Percentiles rank a stretch among this genome's conserved stretches.
phyloP scores from a whole-genome alignment of 108 stramenopile genomes.

The Schizochytrium sp. region DNA sequence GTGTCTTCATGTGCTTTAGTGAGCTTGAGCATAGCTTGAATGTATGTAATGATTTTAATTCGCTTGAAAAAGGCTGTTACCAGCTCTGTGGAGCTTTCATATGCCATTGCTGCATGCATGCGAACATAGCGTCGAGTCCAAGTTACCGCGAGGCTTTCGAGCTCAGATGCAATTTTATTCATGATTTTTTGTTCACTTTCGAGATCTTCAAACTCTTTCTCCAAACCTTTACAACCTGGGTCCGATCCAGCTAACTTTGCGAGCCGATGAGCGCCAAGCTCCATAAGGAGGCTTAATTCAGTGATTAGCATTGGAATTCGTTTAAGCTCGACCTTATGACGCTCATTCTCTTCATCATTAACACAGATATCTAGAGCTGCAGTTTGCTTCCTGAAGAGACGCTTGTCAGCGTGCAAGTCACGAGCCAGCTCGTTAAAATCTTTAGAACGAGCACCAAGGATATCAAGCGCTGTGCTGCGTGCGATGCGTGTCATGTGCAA shows the following conservation, averaged over 20 bases:
- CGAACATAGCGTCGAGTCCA: background rate
- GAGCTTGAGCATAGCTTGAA: background rate
- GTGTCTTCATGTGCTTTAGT: background rate
- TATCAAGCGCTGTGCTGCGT: too few species aligned
- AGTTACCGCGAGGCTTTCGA: background rate
- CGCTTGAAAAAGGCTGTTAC: background rate
- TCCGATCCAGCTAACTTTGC: background rate
- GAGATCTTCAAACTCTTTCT: background rate
- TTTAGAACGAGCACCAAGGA: too few species aligned
- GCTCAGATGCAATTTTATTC: background rate
- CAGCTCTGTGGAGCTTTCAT: background rate
- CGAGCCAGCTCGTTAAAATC: too few species aligned
- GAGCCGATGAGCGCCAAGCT: background rate
- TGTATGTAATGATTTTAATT: background rate
- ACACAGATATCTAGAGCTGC: background rate
- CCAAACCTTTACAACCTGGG: background rate
- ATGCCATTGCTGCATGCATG: slow-evolving; percentile 8
- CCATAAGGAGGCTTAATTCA: slow-evolving; percentile 5
- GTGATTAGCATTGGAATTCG: background rate
- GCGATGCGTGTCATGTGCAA: too few species aligned
- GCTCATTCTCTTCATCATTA: background rate
- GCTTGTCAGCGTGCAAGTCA: too few species aligned
- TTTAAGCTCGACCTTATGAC: background rate
- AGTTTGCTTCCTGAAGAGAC: background rate
- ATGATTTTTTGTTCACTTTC: background rate